Evolutionary conservation across 2,329 filamentous ascomycete species (phyloP).

Genomic region (Colletotrichum musicola): DNA sequence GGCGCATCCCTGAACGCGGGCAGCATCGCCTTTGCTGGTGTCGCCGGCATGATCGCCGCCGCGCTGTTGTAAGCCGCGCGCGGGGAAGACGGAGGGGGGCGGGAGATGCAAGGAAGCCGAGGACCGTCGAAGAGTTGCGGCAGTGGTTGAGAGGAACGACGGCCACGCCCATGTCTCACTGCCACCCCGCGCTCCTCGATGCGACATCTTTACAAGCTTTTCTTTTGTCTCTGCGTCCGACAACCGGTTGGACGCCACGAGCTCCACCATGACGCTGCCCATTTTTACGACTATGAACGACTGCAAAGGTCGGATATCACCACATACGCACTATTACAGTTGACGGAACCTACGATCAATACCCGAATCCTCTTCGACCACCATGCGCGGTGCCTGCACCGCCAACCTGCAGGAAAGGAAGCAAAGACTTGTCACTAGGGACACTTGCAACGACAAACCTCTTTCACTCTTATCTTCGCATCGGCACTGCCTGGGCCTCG

Average conservation of each 20-base stretch:
- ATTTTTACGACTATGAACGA: constrained; percentile 32
- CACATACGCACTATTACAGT: not conserved
- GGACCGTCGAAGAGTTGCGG: not conserved
- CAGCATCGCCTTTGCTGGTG: constrained; percentile 61
- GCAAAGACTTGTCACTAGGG: constrained; percentile 28
- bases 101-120: not conserved
- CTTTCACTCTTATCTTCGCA: constrained; percentile 18
- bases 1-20: constrained; percentile 55
- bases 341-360: constrained; percentile 26
- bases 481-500: not conserved
- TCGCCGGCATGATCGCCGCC: constrained; percentile 63
- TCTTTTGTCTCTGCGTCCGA: constrained; percentile 21
- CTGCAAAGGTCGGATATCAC: constrained; percentile 22
- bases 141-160: not conserved
- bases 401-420: constrained; percentile 38
- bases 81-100: not conserved
- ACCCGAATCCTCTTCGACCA: constrained; percentile 33
- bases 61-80: constrained; percentile 62
- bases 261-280: not conserved
- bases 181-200: constrained; percentile 33
- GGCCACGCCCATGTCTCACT: not conserved
- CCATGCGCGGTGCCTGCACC: constrained; percentile 32
- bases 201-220: constrained; percentile 33
- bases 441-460: constrained; percentile 32
- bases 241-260: constrained; percentile 8